Evolutionary conservation across 2,329 filamentous ascomycete genomes (phyloP).

Genomic region (Aspergillus arachidicola): DNA sequence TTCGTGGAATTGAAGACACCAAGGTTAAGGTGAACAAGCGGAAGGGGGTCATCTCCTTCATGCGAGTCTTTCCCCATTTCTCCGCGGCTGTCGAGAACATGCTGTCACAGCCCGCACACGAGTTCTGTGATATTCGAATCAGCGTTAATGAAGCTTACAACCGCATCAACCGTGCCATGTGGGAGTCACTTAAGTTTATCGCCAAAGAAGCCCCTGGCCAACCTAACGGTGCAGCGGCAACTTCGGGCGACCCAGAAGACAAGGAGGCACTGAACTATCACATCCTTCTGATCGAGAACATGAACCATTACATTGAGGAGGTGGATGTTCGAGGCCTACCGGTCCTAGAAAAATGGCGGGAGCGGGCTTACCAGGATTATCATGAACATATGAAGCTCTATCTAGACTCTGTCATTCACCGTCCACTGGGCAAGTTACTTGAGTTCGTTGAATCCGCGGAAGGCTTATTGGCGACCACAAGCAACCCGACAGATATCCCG

Average conservation of each 20-base stretch:
- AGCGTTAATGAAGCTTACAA: conserved; percentile 86
- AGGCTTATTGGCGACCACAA: conserved; percentile 62
- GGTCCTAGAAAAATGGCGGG: conserved; percentile 80
- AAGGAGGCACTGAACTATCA: conserved; percentile 98
- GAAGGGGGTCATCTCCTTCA: conserved; percentile 93
- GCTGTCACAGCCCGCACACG: conserved; percentile 60
- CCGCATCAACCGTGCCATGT: conserved; percentile 91
- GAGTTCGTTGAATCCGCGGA: conserved; percentile 92
- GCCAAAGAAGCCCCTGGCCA: conserved; percentile 69
- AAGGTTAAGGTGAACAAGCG: conserved; percentile 99
- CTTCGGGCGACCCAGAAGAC: conserved; percentile 73
- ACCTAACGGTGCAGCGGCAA: conserved; percentile 52
- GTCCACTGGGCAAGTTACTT: conserved; percentile 85
- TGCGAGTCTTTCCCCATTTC: conserved; percentile 89
- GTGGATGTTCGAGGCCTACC: conserved; percentile 74
- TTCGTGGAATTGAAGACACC: conserved; percentile 93
- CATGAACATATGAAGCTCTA: conserved; percentile 86
- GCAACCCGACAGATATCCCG: conserved; percentile 65
- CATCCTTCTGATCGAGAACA: conserved; percentile 96
- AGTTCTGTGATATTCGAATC: conserved; percentile 68
- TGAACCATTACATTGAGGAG: conserved; percentile 96
- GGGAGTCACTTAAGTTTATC: conserved; percentile 94
- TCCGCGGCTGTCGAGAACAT: conserved; percentile 82
- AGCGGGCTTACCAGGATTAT: conserved; percentile 76
- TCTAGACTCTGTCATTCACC: conserved; percentile 81